phyloP scores from a whole-genome alignment of 1,284 basidiomycete species.

The Meripilus lineatus region DNA sequence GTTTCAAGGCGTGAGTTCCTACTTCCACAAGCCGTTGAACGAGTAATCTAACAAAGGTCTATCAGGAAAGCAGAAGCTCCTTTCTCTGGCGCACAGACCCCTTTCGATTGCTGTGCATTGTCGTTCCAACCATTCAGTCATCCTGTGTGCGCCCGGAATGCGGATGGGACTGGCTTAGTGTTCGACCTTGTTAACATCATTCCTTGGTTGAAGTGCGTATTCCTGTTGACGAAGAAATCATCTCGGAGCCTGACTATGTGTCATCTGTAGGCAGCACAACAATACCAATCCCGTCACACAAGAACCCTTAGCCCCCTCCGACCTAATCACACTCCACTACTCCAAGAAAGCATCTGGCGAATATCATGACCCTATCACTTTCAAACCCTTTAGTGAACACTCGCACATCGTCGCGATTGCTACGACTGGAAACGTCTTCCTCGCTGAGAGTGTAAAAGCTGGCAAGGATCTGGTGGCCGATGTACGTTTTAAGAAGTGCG shows the following conservation, averaged over 20 bases:
- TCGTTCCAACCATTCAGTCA: conserved; percentile 89
- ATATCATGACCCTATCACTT: conserved; percentile 88
- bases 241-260: conserved; percentile 10
- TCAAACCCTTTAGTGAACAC: conserved; percentile 89
- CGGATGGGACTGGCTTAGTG: conserved; percentile 75
- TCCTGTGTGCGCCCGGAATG: conserved; percentile 83
- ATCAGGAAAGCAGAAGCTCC: conserved; percentile 62
- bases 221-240: no score
- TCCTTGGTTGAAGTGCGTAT: conserved; percentile 86
- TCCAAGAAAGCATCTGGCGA: conserved; percentile 75
- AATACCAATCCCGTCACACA: conserved; percentile 87
- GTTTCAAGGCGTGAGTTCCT: conserved; percentile 58
- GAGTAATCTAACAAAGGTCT: conserved; percentile 1
- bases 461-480: conserved; percentile 86
- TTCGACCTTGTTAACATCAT: conserved; percentile 89
- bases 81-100: conserved; percentile 59
- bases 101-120: conserved; percentile 90
- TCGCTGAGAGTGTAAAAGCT: conserved; percentile 86
- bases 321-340: conserved; percentile 89
- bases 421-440: conserved; percentile 88
- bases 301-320: conserved; percentile 68
- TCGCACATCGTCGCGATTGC: conserved; percentile 89
- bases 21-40: neutral
- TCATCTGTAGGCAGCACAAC: conserved; percentile 55
- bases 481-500: conserved; percentile 78